These are phyloP conservation scores for Flaveria linearis DNA, from an alignment of 129 eudicot genomes.

Conservation along the genomic window DNA sequence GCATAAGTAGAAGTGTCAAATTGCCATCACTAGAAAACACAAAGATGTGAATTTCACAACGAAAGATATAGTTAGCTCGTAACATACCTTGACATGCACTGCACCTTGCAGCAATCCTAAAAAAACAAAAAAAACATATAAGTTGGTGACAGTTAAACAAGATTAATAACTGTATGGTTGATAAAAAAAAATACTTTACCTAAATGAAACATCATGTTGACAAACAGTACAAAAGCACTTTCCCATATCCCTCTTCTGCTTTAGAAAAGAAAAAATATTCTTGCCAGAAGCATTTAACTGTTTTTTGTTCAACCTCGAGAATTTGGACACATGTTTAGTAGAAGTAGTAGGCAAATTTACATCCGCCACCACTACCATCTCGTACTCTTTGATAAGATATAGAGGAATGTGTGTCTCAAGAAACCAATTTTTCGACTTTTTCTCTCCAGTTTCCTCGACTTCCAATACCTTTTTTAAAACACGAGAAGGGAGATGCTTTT, in stretches of 20 bases:
- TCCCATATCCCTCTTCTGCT: conserved; percentile 53
- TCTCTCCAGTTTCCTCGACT: conserved; percentile 61
- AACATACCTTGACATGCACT: conserved; percentile 79
- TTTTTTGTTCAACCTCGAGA: conserved; percentile 47
- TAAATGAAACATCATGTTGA: conserved; percentile 58
- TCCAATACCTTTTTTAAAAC: conserved; percentile 70
- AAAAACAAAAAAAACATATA: conserved; percentile 28
- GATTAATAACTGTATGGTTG: conserved; percentile 5
- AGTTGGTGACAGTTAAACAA: conserved; percentile 18
- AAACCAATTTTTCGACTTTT: conserved; percentile 76
- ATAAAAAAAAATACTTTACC: conserved; percentile 43
- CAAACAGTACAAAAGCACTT: conserved; percentile 64
- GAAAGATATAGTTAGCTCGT: neutral
- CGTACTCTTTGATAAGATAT: conserved; percentile 83
- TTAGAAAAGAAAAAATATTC: conserved; percentile 55
- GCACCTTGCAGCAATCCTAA: conserved; percentile 81
- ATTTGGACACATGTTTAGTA: conserved; percentile 36
- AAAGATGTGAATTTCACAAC: neutral
- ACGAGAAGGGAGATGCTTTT: conserved; percentile 90
- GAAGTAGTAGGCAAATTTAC: conserved; percentile 22
- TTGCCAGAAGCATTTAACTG: conserved; percentile 66
- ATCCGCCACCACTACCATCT: conserved; percentile 24
- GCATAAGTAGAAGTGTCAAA: neutral
- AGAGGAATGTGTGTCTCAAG: conserved; percentile 72
- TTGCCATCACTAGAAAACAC: neutral